A percentile compares a stretch with the other conserved stretches of the same genome.
phyloP scores from a whole-genome alignment of 306 rosid genomes.

The Trifolium dubium region DNA sequence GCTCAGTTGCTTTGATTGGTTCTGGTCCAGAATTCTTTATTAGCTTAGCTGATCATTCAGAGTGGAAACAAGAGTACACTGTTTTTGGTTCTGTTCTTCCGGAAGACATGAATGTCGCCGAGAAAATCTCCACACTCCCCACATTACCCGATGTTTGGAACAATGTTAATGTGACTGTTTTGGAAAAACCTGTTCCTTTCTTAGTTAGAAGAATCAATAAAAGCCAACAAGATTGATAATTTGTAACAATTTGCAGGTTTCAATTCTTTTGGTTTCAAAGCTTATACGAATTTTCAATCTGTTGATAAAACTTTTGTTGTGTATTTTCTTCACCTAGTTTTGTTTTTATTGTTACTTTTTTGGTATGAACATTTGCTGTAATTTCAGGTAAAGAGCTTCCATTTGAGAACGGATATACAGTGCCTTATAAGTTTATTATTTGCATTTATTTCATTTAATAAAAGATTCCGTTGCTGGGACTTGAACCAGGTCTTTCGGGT shows the following conservation, averaged over 20 bases:
- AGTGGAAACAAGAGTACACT: conserved; percentile 81
- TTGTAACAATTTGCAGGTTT: conserved; percentile 7
- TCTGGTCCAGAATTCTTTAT: conserved; percentile 88
- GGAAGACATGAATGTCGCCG: conserved; percentile 79
- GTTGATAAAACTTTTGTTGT: conserved; percentile 15
- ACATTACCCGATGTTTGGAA: conserved; percentile 82
- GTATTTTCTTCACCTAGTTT: conserved; percentile 14
- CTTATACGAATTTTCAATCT: conserved; percentile 7
- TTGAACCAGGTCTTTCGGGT: background rate
- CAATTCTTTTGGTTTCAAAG: conserved; percentile 34
- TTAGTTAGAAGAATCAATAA: conserved; percentile 55
- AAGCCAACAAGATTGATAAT: conserved; percentile 49
- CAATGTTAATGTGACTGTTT: conserved; percentile 72
- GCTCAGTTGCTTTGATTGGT: conserved; percentile 90
- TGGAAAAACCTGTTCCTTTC: conserved; percentile 72
- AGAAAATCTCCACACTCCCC: conserved; percentile 72
- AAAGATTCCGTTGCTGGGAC: background rate
- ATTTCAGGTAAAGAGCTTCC: conserved; percentile 13
- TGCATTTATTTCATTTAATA: background rate
- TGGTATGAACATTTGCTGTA: conserved; percentile 8
- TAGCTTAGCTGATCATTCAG: conserved; percentile 83
- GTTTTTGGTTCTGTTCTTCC: conserved; percentile 94
- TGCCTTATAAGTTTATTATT: too few species aligned
- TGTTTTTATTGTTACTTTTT: background rate
- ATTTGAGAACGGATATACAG: background rate